Conservation (phyloP, 257 asterid genomes). For the Solanum boliviense region DNA sequence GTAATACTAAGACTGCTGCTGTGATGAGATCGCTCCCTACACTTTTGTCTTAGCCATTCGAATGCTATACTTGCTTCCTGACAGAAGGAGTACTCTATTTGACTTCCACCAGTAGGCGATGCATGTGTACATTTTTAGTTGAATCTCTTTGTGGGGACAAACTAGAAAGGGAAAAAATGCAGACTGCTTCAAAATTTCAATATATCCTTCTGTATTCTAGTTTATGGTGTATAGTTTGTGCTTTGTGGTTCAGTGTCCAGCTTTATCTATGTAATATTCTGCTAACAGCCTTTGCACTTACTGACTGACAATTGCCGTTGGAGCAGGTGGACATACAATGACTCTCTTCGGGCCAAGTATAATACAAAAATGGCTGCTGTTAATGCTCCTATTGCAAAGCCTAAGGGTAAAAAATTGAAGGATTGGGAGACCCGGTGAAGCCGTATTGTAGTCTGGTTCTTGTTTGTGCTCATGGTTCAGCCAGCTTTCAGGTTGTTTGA, state of each 20-base stretch:
- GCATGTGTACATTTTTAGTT: neutral
- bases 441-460: neutral
- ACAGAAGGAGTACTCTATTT: neutral
- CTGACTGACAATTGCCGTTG: neutral
- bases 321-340: conserved; percentile 89
- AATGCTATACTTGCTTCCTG: neutral
- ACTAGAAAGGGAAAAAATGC: neutral
- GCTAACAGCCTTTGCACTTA: neutral
- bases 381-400: conserved; percentile 71
- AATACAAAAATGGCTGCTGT: conserved; percentile 91
- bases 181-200: neutral
- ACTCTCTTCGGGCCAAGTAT: conserved; percentile 75
- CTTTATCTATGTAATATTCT: neutral
- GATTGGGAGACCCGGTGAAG: conserved; percentile 61
- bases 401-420: conserved; percentile 86
- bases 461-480: neutral
- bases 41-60: neutral
- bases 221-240: neutral
- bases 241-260: neutral
- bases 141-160: neutral
- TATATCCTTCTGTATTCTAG: neutral
- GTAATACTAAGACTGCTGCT: neutral
- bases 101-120: neutral
- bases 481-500: neutral
- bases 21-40: neutral